A percentile compares a stretch with the other conserved stretches of the same genome.
These are phyloP conservation scores for Schrenkiella parvula DNA, from an alignment of 345 rosid species.

Conservation along the genomic window DNA sequence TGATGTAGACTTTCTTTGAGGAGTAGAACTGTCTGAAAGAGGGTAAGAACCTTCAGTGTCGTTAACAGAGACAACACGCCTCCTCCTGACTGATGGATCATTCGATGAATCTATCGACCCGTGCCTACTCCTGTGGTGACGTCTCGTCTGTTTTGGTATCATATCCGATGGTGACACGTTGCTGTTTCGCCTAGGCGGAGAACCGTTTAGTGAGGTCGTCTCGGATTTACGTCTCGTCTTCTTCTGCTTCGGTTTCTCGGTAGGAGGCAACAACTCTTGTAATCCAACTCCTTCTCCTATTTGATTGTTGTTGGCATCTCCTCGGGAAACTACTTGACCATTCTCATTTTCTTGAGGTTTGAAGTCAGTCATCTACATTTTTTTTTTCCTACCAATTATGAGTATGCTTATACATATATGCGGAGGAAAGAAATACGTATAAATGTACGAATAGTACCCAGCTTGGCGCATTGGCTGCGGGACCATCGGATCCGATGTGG, in stretches of 20 bases:
- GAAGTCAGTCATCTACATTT: constrained; percentile 34
- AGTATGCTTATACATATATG: background rate
- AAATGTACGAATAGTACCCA: constrained; percentile 49
- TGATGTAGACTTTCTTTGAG: constrained; percentile 13
- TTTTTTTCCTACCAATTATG: background rate
- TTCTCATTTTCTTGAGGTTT: constrained; percentile 27
- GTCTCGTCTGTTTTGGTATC: constrained; percentile 24
- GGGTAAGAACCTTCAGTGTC: constrained; percentile 16
- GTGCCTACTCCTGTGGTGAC: constrained; percentile 26
- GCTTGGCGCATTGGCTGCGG: constrained; percentile 45
- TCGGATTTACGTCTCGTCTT: constrained; percentile 28
- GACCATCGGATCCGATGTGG: constrained; percentile 72
- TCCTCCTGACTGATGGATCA: constrained; percentile 31
- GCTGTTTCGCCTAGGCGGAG: constrained; percentile 29
- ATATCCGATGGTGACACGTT: constrained; percentile 19
- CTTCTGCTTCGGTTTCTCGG: constrained; percentile 19
- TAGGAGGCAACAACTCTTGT: constrained; percentile 27
- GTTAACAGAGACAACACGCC: background rate
- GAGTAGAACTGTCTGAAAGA: constrained; percentile 16
- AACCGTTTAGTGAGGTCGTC: constrained; percentile 20
- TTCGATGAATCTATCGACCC: constrained; percentile 32
- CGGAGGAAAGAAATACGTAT: background rate
- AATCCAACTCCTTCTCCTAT: constrained; percentile 29
- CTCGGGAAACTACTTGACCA: constrained; percentile 21
- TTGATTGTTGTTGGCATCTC: constrained; percentile 26